Base-by-base conservation (phyloP, 495 filamentous ascomycete genomes). In the Sordaria brevicollis region DNA sequence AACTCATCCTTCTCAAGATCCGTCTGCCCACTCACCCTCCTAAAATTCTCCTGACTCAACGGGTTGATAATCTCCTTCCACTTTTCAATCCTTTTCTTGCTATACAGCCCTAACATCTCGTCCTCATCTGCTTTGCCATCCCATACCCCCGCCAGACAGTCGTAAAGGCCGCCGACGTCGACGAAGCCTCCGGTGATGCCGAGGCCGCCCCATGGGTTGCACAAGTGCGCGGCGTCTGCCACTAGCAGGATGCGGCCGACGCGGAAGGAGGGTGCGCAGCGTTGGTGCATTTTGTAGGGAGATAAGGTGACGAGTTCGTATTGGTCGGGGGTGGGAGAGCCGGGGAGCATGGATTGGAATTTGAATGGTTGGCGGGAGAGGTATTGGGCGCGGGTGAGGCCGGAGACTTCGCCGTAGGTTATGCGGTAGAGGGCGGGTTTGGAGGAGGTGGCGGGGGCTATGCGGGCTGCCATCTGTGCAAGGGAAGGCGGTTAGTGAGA, bases 181-280 rank as follows among this genome's bases (percentile, higher is more conserved):
- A 84, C 86, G 33, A 90, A 84, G 0, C 88, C 88, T 11, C 87
- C 87, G 0, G 87, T 89, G 57, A 90, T 83, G 3, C 88, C 88
- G 41, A 89, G 77, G 6, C 88, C 87, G 67, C 88, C 88, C 74
- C 80, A 84, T 2, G 86, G 86, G 76, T 87, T 87, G 73, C 84
- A 86, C 31, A 88, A 70, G 73, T 88, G 86, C 15, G 84, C 86
- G 19, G 88, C 87, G 79, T 90, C 88, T 9, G 87, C 88, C 2
- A 83, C 86, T 0, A 90, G 79, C 7, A 86, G 21, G n/a, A 89
- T 72, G 3, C 85, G 80, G 0, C 88, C 88, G 3, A 86, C 85
- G 38, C 86, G 81, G 71, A 89, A 86, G 13, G 73, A 79, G 3
- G 80, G 79, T 11, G 86, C 87, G 76, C 86, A 89, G 35, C 88